phyloP scores from a whole-genome alignment of 108 stramenopile genomes.

The Hondaea fermentalgiana region DNA sequence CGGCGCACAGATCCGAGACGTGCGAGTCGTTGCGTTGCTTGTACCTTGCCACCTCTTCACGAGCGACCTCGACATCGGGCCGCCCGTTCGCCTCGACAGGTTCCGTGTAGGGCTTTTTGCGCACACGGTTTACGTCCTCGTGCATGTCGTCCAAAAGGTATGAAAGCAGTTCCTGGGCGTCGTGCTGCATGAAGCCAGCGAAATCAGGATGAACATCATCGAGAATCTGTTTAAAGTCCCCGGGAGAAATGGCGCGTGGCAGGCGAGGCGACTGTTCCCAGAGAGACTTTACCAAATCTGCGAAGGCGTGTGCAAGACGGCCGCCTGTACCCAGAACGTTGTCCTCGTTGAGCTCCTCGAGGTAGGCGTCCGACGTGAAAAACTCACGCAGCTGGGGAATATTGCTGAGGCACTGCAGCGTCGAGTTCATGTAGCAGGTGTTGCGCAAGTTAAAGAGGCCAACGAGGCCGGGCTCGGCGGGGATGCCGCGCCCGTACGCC shows the following conservation, averaged over 20 bases:
- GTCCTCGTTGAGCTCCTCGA: slow-evolving; percentile 55
- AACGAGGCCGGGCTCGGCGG: slow-evolving; percentile 55
- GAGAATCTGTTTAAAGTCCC: slow-evolving; percentile 60
- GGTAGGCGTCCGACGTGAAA: slow-evolving; percentile 56
- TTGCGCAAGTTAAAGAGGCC: slow-evolving; percentile 93
- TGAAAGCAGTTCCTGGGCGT: slow-evolving; percentile 90
- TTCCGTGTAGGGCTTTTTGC: slow-evolving; percentile 27
- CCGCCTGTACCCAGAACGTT: slow-evolving; percentile 74
- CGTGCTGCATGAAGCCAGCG: slow-evolving; percentile 91
- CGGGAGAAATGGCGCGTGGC: slow-evolving; percentile 43
- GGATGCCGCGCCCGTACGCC: not conserved
- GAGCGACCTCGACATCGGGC: not conserved
- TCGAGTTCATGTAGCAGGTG: slow-evolving; percentile 92
- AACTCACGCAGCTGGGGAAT: slow-evolving; percentile 72
- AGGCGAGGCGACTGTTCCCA: slow-evolving; percentile 44
- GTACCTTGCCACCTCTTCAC: slow-evolving; percentile 54
- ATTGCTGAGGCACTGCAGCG: slow-evolving; percentile 81
- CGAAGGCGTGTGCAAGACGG: slow-evolving; percentile 65
- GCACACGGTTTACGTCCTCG: slow-evolving; percentile 93
- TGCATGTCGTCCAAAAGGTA: slow-evolving; percentile 96
- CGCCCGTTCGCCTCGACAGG: not conserved
- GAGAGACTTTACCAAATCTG: slow-evolving; percentile 55
- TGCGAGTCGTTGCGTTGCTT: slow-evolving; percentile 62
- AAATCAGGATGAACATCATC: slow-evolving; percentile 62
- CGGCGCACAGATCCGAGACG: slow-evolving; percentile 66